Evolutionary conservation across 2,329 filamentous ascomycete species (phyloP).

Genomic region (Ophiostoma piceae): DNA sequence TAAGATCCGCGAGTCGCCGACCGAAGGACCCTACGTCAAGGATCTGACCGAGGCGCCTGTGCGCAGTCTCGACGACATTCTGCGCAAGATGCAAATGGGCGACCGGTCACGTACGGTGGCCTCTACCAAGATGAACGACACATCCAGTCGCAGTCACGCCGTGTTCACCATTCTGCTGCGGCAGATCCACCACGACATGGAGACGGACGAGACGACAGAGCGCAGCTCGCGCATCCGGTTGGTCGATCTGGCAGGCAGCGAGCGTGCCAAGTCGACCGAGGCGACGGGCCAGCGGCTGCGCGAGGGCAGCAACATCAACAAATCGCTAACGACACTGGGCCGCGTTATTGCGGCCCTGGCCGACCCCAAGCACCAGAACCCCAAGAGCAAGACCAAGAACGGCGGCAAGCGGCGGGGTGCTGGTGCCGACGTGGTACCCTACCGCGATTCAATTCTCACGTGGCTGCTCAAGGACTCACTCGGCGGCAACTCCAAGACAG

Average conservation of each 20-base stretch:
- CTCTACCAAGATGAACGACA: slow-evolving; percentile 99
- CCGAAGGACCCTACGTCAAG: slow-evolving; percentile 95
- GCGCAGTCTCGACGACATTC: slow-evolving; percentile 77
- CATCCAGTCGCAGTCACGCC: slow-evolving; percentile 89
- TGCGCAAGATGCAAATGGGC: slow-evolving; percentile 84
- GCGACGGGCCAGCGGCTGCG: slow-evolving; percentile 85
- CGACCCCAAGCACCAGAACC: slow-evolving; percentile 64
- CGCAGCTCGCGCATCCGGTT: slow-evolving; percentile 87
- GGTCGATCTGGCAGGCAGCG: slow-evolving; percentile 90
- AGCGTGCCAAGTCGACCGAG: slow-evolving; percentile 91
- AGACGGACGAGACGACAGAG: slow-evolving; percentile 96
- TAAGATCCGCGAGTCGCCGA: slow-evolving; percentile 95
- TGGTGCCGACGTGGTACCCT: slow-evolving; percentile 70
- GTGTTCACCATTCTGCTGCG: slow-evolving; percentile 98
- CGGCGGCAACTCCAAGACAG: slow-evolving; percentile 95
- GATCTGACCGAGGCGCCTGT: slow-evolving; percentile 87
- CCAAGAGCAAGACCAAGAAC: slow-evolving; percentile 42
- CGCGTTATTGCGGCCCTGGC: slow-evolving; percentile 91
- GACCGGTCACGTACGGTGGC: slow-evolving; percentile 84
- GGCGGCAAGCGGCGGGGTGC: slow-evolving; percentile 33
- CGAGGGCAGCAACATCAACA: slow-evolving; percentile 98
- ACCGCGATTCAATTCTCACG: slow-evolving; percentile 77
- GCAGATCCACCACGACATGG: slow-evolving; percentile 95
- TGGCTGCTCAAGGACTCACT: slow-evolving; percentile 94
- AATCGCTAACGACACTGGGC: slow-evolving; percentile 90